phyloP scores from a whole-genome alignment of 2,329 filamentous ascomycete species.

The Furcasterigmium sp. region DNA sequence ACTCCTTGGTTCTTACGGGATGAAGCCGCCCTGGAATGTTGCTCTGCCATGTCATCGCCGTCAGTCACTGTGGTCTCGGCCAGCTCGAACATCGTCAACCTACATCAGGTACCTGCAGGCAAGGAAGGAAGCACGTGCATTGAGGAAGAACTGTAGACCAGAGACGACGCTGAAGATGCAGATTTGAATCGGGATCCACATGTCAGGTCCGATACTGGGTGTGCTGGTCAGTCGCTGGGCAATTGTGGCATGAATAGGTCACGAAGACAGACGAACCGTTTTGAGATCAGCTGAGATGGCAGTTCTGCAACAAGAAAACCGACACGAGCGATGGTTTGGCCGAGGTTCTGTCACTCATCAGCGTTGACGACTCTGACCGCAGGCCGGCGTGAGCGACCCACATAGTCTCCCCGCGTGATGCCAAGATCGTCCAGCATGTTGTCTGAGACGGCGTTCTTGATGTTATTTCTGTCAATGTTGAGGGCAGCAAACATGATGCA shows the following conservation, averaged over 20 bases:
- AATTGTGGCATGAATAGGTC: not conserved
- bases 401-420: conserved; percentile 24
- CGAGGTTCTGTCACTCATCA: conserved; percentile 32
- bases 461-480: conserved; percentile 42
- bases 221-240: too few species aligned
- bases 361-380: not conserved
- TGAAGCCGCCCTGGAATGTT: conserved; percentile 47
- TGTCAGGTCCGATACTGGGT: too few species aligned
- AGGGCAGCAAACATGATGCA: conserved; percentile 50
- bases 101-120: conserved; percentile 31
- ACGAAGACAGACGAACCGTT: conserved; percentile 24
- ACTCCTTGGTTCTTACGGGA: conserved; percentile 31
- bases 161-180: conserved; percentile 26
- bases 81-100: too few species aligned
- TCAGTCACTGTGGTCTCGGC: conserved; percentile 25
- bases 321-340: conserved; percentile 40
- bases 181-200: conserved; percentile 41
- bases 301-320: conserved; percentile 53
- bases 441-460: conserved; percentile 40
- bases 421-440: conserved; percentile 37
- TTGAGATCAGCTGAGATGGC: conserved; percentile 55
- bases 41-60: conserved; percentile 17
- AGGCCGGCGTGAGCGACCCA: too few species aligned
- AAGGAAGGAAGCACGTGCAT: conserved; percentile 21
- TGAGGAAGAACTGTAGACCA: conserved; percentile 24